Percentiles rank a stretch among this genome's conserved stretches.
These are phyloP conservation scores for Vigna reflexopilosa DNA, from an alignment of 306 rosid species.

Conservation along the genomic window DNA sequence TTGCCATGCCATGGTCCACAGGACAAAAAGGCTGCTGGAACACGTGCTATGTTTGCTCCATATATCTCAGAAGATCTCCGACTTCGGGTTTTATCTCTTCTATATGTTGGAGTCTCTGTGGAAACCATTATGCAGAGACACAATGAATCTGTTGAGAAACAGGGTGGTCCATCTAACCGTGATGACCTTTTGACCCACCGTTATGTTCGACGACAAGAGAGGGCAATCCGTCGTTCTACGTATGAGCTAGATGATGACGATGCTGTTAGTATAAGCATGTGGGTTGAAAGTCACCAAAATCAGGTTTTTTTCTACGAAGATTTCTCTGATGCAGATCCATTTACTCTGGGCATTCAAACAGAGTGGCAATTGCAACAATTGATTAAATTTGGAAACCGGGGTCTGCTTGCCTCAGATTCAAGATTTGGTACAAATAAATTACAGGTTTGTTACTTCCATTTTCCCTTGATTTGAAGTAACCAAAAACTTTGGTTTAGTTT, in stretches of 20 bases:
- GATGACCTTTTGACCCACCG: slow-evolving; percentile 94
- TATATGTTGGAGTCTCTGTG: slow-evolving; percentile 88
- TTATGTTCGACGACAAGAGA: slow-evolving; percentile 87
- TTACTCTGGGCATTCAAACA: slow-evolving; percentile 88
- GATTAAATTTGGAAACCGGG: slow-evolving; percentile 84
- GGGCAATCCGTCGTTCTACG: slow-evolving; percentile 80
- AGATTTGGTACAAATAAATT: slow-evolving; percentile 87
- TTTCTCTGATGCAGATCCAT: slow-evolving; percentile 79
- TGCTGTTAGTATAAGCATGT: slow-evolving; percentile 68
- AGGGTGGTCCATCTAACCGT: slow-evolving; percentile 90
- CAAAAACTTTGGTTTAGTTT: slow-evolving; percentile 24
- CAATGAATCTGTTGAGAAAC: slow-evolving; percentile 81
- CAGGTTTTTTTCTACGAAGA: slow-evolving; percentile 80
- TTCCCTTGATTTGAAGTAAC: slow-evolving; percentile 35
- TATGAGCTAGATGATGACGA: slow-evolving; percentile 84
- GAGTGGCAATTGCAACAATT: slow-evolving; percentile 97
- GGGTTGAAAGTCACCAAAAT: slow-evolving; percentile 87
- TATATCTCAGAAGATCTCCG: slow-evolving; percentile 90
- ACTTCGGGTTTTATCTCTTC: slow-evolving; percentile 79
- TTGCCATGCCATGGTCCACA: slow-evolving; percentile 94
- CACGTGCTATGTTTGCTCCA: slow-evolving; percentile 91
- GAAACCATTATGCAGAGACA: slow-evolving; percentile 98
- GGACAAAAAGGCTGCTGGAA: slow-evolving; percentile 86
- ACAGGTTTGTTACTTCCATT: slow-evolving; percentile 62
- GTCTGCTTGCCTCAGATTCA: slow-evolving; percentile 88